Conservation (phyloP, 768 basidiomycete species). For the Mycena filopes region DNA sequence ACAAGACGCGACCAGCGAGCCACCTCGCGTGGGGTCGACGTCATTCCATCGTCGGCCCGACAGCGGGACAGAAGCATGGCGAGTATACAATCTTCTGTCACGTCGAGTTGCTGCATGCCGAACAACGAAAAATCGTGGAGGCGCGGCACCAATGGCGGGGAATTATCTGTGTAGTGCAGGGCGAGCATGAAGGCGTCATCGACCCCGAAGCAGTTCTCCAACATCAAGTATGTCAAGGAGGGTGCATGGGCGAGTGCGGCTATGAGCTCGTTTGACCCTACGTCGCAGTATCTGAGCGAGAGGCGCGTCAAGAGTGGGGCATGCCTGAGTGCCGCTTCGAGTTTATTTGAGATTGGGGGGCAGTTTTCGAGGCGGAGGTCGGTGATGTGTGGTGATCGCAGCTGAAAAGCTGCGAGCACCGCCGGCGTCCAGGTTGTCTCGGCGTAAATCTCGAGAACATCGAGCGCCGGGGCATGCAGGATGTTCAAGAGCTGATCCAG, state of each 20-base stretch:
- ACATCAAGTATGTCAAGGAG: background rate
- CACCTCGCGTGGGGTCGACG: background rate
- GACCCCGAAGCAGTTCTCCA: background rate
- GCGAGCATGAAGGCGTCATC: background rate
- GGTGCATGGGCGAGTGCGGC: background rate
- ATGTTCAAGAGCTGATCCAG: too few relatives aligned
- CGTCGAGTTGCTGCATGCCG: too few relatives aligned
- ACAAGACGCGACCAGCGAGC: background rate
- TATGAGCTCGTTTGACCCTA: background rate
- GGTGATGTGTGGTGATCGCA: slow-evolving; percentile 2
- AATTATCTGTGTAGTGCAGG: background rate
- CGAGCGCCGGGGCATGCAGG: too few relatives aligned
- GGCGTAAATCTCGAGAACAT: too few relatives aligned
- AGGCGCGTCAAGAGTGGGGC: background rate
- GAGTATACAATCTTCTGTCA: background rate
- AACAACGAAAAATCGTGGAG: background rate
- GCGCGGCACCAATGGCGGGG: background rate
- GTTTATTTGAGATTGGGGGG: background rate
- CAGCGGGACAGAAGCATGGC: background rate
- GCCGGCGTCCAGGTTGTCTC: background rate
- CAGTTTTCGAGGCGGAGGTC: background rate
- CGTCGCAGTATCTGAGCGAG: background rate
- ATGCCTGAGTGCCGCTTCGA: background rate
- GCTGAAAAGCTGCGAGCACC: too few relatives aligned
- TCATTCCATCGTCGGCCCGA: background rate